A percentile compares a stretch with the other conserved stretches of the same genome.
Conservation (phyloP, 495 filamentous ascomycete genomes). For the Acidiella bohemica region DNA sequence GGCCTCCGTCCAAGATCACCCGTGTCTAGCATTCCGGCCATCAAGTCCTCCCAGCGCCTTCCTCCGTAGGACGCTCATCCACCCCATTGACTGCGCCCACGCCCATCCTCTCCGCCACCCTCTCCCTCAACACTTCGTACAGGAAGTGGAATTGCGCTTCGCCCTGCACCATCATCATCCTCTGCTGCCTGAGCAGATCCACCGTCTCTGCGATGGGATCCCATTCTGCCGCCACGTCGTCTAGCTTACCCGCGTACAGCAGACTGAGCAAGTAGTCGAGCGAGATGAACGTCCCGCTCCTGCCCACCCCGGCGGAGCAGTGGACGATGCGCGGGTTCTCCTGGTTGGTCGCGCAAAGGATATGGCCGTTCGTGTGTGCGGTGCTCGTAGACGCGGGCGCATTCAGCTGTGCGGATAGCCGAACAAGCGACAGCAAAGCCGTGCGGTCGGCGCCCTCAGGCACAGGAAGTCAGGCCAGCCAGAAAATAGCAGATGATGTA, state of each 20-base stretch:
- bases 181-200: slow-evolving; percentile 69
- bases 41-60: too few relatives aligned
- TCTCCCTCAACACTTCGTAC: slow-evolving; percentile 70
- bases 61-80: too few relatives aligned
- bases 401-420: slow-evolving; percentile 52
- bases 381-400: slow-evolving; percentile 35
- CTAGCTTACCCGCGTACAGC: slow-evolving; percentile 59
- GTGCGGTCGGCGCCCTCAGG: slow-evolving; percentile 66
- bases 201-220: slow-evolving; percentile 58
- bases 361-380: not conserved
- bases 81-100: not conserved
- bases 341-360: not conserved
- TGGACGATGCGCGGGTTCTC: slow-evolving; percentile 76
- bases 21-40: too few relatives aligned
- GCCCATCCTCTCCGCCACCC: slow-evolving; percentile 20
- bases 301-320: slow-evolving; percentile 87
- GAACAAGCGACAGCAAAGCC: slow-evolving; percentile 66
- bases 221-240: slow-evolving; percentile 24
- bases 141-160: slow-evolving; percentile 78
- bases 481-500: slow-evolving; percentile 85
- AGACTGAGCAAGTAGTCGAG: slow-evolving; percentile 80
- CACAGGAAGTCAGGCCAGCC: slow-evolving; percentile 88
- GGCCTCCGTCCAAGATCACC: too few relatives aligned
- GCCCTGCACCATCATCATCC: slow-evolving; percentile 93
- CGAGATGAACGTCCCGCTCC: slow-evolving; percentile 89